Percentiles rank a stretch among this genome's conserved stretches.
Conservation (phyloP, 23 red algal genomes). For the Gracilaria gracilis region DNA sequence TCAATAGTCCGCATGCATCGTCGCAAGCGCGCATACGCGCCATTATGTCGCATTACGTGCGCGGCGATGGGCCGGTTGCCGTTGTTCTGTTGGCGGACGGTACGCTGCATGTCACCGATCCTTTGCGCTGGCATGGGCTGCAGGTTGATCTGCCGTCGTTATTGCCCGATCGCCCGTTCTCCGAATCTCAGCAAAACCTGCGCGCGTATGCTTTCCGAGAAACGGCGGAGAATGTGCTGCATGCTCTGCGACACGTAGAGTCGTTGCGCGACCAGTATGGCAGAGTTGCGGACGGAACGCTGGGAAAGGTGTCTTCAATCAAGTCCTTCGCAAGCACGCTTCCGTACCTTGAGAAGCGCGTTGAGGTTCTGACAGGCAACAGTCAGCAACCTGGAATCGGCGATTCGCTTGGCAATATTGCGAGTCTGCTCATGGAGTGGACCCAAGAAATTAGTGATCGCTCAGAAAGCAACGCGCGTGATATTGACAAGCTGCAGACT, state of each 20-base stretch:
- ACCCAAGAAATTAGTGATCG: conserved; percentile 22
- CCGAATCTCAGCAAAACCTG: conserved; percentile 17
- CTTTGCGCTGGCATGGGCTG: conserved; percentile 50
- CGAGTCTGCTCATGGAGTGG: conserved; percentile 46
- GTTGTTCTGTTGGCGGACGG: conserved; percentile 37
- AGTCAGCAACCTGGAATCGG: conserved; percentile 40
- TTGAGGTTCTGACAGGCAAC: conserved; percentile 28
- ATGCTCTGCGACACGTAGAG: conserved; percentile 18
- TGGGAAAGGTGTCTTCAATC: conserved; percentile 36
- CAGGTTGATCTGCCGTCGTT: conserved; percentile 8
- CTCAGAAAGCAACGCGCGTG: neutral
- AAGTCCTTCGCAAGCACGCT: conserved; percentile 28
- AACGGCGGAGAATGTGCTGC: conserved; percentile 37
- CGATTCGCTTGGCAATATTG: conserved; percentile 36
- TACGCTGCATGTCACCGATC: conserved; percentile 48
- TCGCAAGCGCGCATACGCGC: conserved; percentile 4
- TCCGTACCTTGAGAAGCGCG: conserved; percentile 38
- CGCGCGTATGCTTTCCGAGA: conserved; percentile 20
- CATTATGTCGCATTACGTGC: conserved; percentile 36
- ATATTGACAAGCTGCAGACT: conserved; percentile 16
- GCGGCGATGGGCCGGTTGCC: conserved; percentile 56
- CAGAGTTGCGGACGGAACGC: conserved; percentile 38
- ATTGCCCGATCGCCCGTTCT: neutral
- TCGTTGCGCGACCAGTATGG: conserved; percentile 1
- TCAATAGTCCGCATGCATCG: conserved; percentile 2